These are phyloP conservation scores for Camellia oleifera DNA, from an alignment of 179 eudicot species.

Conservation along the genomic window DNA sequence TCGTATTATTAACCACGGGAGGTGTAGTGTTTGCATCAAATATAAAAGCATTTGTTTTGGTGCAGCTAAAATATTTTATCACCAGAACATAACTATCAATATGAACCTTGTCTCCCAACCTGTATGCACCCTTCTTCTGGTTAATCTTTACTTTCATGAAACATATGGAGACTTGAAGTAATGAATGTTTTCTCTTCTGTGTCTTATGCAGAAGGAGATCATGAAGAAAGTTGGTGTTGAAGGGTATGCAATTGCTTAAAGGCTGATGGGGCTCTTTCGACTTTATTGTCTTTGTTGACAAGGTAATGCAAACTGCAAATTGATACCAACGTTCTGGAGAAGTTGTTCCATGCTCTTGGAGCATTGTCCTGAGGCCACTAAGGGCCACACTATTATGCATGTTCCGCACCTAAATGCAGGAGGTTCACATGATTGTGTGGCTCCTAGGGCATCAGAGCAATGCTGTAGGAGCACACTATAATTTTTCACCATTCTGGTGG, in stretches of 20 bases:
- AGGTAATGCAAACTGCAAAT: background rate
- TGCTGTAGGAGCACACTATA: too few species aligned
- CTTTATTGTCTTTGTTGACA: background rate
- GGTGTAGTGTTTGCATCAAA: background rate
- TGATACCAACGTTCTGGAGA: background rate
- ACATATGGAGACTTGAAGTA: background rate
- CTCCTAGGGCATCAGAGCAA: too few species aligned
- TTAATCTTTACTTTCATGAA: background rate
- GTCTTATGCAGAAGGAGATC: conserved; percentile 52
- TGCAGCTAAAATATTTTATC: background rate
- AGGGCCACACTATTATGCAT: too few species aligned
- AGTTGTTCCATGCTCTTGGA: too few species aligned
- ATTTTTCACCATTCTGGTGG: background rate
- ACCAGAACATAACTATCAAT: background rate
- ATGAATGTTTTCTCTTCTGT: background rate
- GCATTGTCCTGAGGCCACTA: too few species aligned
- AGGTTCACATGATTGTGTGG: too few species aligned
- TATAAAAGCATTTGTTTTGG: background rate
- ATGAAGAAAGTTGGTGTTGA: conserved; percentile 49
- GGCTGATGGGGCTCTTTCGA: background rate
- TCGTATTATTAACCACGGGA: background rate
- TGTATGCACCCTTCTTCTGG: background rate
- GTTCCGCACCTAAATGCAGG: too few species aligned
- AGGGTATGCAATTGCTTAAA: conserved; percentile 31
- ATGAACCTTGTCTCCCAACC: background rate